Evolutionary conservation across 441 rosid species (phyloP).

Genomic region (Erodium moschatum): DNA sequence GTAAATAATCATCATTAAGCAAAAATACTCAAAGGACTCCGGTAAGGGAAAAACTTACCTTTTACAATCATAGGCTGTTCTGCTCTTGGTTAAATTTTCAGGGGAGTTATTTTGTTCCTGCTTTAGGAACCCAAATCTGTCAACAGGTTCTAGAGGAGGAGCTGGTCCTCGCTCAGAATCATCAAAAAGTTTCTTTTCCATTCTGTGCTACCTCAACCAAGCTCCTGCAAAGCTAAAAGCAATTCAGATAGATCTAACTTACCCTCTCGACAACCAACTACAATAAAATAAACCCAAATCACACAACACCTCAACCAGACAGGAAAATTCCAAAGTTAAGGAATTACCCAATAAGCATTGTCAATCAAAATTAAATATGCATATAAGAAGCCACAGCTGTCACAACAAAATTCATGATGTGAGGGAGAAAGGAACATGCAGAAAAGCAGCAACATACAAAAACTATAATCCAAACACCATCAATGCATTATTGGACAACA

Average conservation of each 20-base stretch:
- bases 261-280: neutral
- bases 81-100: slow-evolving; percentile 44
- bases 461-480: slow-evolving; percentile 4
- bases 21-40: neutral
- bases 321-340: too few relatives aligned
- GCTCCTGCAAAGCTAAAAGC: slow-evolving; percentile 12
- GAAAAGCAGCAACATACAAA: slow-evolving; percentile 1
- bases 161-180: slow-evolving; percentile 56
- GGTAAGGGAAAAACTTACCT: slow-evolving; percentile 34
- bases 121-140: slow-evolving; percentile 59
- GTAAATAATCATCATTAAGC: slow-evolving; percentile 12
- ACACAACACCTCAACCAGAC: neutral
- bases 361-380: neutral
- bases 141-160: slow-evolving; percentile 56
- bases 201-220: slow-evolving; percentile 30
- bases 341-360: neutral
- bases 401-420: neutral
- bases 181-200: slow-evolving; percentile 60
- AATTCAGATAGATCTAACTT: neutral
- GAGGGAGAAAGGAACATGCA: neutral
- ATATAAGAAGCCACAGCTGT: neutral
- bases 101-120: slow-evolving; percentile 46
- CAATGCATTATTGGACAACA: neutral
- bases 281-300: neutral
- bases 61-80: slow-evolving; percentile 36